Conservation (phyloP, 1,139 yeast species). For the Geotrichum aggregatum region DNA sequence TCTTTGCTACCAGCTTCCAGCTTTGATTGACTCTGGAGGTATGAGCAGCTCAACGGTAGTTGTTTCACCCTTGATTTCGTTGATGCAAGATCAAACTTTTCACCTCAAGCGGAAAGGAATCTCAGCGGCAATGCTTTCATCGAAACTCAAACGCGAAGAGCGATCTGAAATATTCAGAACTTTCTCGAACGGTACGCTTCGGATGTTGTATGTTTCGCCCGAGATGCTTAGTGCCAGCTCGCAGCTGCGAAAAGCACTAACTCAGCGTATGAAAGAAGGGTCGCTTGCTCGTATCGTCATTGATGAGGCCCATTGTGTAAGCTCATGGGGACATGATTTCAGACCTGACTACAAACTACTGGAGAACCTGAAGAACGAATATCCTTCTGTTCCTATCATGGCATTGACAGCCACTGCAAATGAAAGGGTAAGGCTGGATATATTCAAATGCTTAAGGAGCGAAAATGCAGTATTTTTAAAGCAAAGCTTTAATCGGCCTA, state of each 20-base stretch:
- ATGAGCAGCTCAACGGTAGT: constrained; percentile 87
- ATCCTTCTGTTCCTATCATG: constrained; percentile 83
- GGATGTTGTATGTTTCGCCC: constrained; percentile 85
- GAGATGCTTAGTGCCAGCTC: constrained; percentile 85
- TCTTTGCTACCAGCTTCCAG: constrained; percentile 91
- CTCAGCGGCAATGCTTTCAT: constrained; percentile 83
- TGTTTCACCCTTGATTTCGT: constrained; percentile 87
- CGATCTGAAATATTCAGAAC: constrained; percentile 58
- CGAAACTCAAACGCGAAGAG: constrained; percentile 56
- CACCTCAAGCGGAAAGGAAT: constrained; percentile 66
- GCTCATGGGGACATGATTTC: constrained; percentile 99
- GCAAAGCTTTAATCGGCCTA: constrained; percentile 82
- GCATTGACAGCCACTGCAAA: constrained; percentile 98
- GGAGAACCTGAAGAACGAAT: constrained; percentile 64
- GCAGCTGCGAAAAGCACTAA: constrained; percentile 60
- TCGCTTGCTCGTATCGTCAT: constrained; percentile 81
- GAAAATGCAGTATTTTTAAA: constrained; percentile 52
- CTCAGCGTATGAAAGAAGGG: constrained; percentile 50
- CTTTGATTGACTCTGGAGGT: constrained; percentile 64
- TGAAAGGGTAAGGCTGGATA: constrained; percentile 83
- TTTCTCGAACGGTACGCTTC: constrained; percentile 60
- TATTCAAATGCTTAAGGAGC: constrained; percentile 41
- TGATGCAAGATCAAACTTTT: constrained; percentile 96
- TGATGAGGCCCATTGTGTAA: constrained; percentile 98
- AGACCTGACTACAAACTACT: constrained; percentile 90